Base-by-base conservation (phyloP, 441 rosid genomes). In the Aleurites moluccanus region DNA sequence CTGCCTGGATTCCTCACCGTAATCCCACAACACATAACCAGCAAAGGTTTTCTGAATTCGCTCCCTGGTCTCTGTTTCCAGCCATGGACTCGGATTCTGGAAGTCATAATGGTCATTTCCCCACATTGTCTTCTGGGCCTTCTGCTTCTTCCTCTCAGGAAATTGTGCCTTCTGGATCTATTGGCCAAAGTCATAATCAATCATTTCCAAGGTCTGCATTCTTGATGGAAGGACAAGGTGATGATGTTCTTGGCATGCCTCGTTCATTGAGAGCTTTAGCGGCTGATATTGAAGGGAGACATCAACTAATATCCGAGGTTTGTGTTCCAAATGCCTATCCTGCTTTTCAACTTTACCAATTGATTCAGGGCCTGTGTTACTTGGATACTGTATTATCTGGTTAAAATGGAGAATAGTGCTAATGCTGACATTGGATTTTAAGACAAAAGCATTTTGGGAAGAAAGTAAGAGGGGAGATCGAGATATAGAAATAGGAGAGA, bases 61-160 rank as follows among this genome's bases (percentile, higher is more conserved):
- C 90, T 78, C 86, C 93, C 42, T 88, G 97, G 97, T 86, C 94
- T 78, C 79, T 90, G 80, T 89, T 89, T 85, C 92, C 90, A 64
- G 77, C 82, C 33, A 56, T 81, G 72, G 92, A 89, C 75, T 75
- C 89, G 70, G 93, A 85, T 59, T 66, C 89, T 79, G 86, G 85
- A 67, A 83, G 85, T 72, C 92, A 79, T 63, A 82, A 81, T 81
- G 87, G 84, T 67, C 85, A 85, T 81, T 84, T 86, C 70, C 85
- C 89, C 10, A 78, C 87, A 28, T 52, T 83, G 64, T 80, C 96
- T 59, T 80, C 92, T 40, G 90, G 86, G 67, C 84, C 91, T 77
- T 77, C 91, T 77, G 76, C 82, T 55, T 79, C 89, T 55, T 55
- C 60, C 76, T 75, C 89, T 35, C 88, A 75, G 66, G 94, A 85